A percentile compares a stretch with the other conserved stretches of the same genome.
Conservation (phyloP, 1,284 basidiomycete genomes). For the Naganishia cerealis region DNA sequence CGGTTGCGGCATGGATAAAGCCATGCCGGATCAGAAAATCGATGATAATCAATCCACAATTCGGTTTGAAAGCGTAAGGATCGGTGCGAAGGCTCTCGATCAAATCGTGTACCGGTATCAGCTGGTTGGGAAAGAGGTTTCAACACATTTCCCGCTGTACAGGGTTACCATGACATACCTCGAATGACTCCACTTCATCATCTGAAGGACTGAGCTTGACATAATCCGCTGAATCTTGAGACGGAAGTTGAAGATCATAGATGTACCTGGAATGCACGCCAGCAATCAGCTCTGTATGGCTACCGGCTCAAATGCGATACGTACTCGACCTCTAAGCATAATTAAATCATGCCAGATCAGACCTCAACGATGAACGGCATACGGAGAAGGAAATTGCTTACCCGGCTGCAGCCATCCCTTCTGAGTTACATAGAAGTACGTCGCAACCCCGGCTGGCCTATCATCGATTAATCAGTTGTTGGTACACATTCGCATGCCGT, state of each 20-base stretch:
- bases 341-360: background rate
- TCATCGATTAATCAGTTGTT: slow-evolving; percentile 29
- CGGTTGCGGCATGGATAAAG: slow-evolving; percentile 57
- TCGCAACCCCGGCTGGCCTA: slow-evolving; percentile 41
- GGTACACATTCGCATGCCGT: slow-evolving; percentile 29
- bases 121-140: slow-evolving; percentile 36
- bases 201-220: slow-evolving; percentile 71
- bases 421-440: slow-evolving; percentile 63
- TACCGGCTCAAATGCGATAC: slow-evolving; percentile 4
- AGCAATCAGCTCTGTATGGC: background rate
- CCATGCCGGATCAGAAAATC: slow-evolving; percentile 61
- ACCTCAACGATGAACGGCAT: background rate
- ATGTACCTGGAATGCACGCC: slow-evolving; percentile 58
- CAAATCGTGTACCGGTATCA: slow-evolving; percentile 47
- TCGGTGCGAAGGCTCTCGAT: slow-evolving; percentile 52
- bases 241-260: slow-evolving; percentile 74
- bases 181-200: slow-evolving; percentile 89
- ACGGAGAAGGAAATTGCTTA: slow-evolving; percentile 32
- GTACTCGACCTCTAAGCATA: slow-evolving; percentile 41
- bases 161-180: slow-evolving; percentile 44
- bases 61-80: slow-evolving; percentile 59
- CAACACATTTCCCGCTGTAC: background rate
- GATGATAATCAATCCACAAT: slow-evolving; percentile 60
- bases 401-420: slow-evolving; percentile 77
- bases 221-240: slow-evolving; percentile 55